phyloP scores from a whole-genome alignment of 1,284 basidiomycete species.

The Pseudozyma flocculosa region DNA sequence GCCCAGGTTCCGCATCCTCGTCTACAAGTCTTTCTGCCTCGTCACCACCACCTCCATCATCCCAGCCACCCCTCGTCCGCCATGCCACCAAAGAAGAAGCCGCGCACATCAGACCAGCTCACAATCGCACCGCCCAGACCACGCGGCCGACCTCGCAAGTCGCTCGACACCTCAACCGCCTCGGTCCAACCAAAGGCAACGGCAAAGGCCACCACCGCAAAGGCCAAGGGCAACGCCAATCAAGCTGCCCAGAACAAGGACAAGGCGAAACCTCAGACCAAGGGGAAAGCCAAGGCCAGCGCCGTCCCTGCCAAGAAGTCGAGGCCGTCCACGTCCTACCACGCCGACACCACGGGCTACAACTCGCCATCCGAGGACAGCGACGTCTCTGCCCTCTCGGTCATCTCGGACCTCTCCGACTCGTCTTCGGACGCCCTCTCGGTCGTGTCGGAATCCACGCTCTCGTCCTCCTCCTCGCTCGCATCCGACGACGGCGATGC shows the following conservation, averaged over 20 bases:
- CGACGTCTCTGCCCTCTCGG: background rate
- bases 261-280: too few species aligned
- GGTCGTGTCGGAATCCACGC: background rate
- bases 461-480: background rate
- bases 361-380: background rate
- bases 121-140: background rate
- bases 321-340: background rate
- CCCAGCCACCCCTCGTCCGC: too few species aligned
- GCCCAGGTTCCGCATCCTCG: too few species aligned
- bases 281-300: too few species aligned
- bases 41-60: too few species aligned
- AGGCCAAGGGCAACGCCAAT: too few species aligned
- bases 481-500: background rate
- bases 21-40: too few species aligned
- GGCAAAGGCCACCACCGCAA: too few species aligned
- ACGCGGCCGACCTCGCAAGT: conserved; percentile 2
- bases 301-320: too few species aligned
- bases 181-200: conserved; percentile 18
- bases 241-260: too few species aligned
- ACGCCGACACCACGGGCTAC: background rate
- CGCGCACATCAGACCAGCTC: background rate
- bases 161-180: conserved; percentile 2
- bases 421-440: background rate
- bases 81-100: background rate
- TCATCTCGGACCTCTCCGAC: background rate